These are phyloP conservation scores for Madurella fahalii DNA, from an alignment of 2,329 filamentous ascomycete species.

Conservation along the genomic window DNA sequence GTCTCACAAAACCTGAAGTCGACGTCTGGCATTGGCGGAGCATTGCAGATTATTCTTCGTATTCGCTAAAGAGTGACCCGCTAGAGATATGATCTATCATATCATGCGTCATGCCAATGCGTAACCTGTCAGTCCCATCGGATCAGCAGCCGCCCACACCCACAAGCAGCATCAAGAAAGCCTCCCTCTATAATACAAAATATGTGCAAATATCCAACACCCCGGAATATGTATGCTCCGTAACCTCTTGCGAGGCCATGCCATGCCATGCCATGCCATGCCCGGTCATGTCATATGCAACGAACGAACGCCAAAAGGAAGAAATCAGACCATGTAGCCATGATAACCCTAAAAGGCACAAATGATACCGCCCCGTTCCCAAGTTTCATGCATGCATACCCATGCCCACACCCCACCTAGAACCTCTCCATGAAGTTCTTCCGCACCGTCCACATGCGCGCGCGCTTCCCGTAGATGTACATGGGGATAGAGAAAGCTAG, in stretches of 20 bases:
- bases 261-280: not conserved
- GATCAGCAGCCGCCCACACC: not conserved
- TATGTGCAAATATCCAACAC: not conserved
- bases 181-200: not conserved
- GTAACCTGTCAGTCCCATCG: not conserved
- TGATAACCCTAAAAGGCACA: not conserved
- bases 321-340: not conserved
- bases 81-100: not conserved
- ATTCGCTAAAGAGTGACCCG: no score
- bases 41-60: not conserved
- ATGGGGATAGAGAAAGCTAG: slow-evolving; percentile 78
- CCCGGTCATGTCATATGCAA: slow-evolving; percentile 8
- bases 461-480: slow-evolving; percentile 90
- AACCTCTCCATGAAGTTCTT: slow-evolving; percentile 79
- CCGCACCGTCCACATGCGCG: slow-evolving; percentile 89
- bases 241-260: not conserved
- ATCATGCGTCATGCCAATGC: not conserved
- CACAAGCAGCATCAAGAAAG: not conserved
- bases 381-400: no score
- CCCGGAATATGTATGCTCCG: not conserved
- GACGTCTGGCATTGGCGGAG: no score
- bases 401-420: slow-evolving; percentile 13
- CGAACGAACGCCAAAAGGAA: slow-evolving; percentile 3
- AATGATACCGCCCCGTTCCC: not conserved
- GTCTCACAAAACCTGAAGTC: no score